Evolutionary conservation across 1,284 basidiomycete species (phyloP).

Genomic region (Sanguinoderma infundibulare): DNA sequence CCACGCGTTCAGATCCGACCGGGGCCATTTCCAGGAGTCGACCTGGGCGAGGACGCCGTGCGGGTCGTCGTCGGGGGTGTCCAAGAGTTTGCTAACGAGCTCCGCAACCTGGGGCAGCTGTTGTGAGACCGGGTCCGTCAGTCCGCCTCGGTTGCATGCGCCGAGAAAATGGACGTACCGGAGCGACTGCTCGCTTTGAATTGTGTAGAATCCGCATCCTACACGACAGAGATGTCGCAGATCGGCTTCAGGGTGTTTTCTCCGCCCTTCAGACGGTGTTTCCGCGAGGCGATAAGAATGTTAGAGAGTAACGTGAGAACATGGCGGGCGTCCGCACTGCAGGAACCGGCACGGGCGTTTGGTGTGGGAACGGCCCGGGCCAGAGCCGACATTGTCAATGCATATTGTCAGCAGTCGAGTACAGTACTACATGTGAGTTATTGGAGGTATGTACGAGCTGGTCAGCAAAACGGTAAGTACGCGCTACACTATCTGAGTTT

Average conservation of each 20-base stretch:
- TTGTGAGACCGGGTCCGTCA: neutral
- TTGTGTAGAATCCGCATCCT: constrained; percentile 83
- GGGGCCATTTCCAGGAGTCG: constrained; percentile 91
- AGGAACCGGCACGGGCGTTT: too few relatives aligned
- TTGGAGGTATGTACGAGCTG: too few relatives aligned
- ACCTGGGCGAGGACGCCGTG: constrained; percentile 66
- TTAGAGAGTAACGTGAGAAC: too few relatives aligned
- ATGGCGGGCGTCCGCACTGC: too few relatives aligned
- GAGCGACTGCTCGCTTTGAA: constrained; percentile 75
- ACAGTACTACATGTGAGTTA: too few relatives aligned
- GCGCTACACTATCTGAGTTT: too few relatives aligned
- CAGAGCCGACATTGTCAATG: too few relatives aligned
- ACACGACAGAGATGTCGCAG: constrained; percentile 52
- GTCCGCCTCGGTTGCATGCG: constrained; percentile 8
- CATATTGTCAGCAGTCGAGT: too few relatives aligned
- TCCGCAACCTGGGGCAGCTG: constrained; percentile 80
- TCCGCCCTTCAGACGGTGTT: constrained; percentile 16
- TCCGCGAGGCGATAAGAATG: too few relatives aligned
- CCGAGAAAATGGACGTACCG: constrained; percentile 49
- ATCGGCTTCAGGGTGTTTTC: constrained; percentile 30
- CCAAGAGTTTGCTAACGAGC: constrained; percentile 70
- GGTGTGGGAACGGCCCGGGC: too few relatives aligned
- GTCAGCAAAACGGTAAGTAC: too few relatives aligned
- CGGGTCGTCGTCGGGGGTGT: constrained; percentile 68
- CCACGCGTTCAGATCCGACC: constrained; percentile 98